Percentiles rank a stretch among this genome's conserved stretches.
phyloP scores from a whole-genome alignment of 1,284 basidiomycete species.

The Ustilago bromivora region DNA sequence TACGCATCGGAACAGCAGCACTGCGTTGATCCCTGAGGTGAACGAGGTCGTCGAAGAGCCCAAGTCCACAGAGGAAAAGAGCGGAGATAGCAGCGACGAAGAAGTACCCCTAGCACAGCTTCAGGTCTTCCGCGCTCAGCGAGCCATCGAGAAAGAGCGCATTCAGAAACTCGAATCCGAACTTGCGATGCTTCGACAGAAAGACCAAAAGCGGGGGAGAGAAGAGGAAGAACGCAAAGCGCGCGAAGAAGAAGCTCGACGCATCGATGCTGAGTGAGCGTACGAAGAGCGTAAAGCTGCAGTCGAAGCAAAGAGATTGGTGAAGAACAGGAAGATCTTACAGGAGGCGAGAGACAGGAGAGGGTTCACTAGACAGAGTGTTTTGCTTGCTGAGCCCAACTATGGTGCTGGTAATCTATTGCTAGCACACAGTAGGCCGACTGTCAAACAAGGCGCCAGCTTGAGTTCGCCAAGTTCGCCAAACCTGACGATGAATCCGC shows the following conservation, averaged over 20 bases:
- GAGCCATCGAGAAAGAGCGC: conserved; percentile 34
- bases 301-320: conserved; percentile 31
- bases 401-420: conserved; percentile 49
- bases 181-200: conserved; percentile 26
- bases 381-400: conserved; percentile 37
- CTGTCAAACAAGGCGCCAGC: conserved; percentile 3
- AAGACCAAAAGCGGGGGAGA: conserved; percentile 29
- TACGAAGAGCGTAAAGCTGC: conserved; percentile 30
- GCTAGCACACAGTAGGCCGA: conserved; percentile 9
- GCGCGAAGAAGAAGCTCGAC: conserved; percentile 35
- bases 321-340: conserved; percentile 38
- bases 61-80: conserved; percentile 7
- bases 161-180: conserved; percentile 44
- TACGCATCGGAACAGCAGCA: conserved; percentile 21
- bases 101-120: conserved; percentile 55
- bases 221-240: conserved; percentile 38
- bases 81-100: conserved; percentile 51
- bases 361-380: conserved; percentile 34
- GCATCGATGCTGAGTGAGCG: conserved; percentile 28
- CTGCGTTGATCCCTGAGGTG: conserved; percentile 25
- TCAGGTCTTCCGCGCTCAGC: conserved; percentile 35
- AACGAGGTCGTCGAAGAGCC: conserved; percentile 11
- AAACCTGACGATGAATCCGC: conserved; percentile 12
- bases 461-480: conserved; percentile 32
- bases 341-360: conserved; percentile 50